Percentiles rank a stretch among this genome's conserved stretches.
phyloP scores from a whole-genome alignment of 2,329 filamentous ascomycete genomes.

The Blastomyces parvus region DNA sequence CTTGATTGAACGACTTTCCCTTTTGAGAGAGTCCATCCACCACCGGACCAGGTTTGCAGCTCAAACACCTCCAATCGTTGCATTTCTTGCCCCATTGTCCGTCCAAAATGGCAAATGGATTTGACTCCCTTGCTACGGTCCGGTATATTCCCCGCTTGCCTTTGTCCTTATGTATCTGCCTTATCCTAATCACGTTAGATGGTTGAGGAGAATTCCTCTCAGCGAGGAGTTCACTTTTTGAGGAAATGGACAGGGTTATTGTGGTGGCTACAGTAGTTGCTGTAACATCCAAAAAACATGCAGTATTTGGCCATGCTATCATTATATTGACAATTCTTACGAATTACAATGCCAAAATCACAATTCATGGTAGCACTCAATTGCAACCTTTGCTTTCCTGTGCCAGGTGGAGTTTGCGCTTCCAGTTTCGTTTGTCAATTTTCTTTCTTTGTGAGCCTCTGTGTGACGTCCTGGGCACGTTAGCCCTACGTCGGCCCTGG shows the following conservation, averaged over 20 bases:
- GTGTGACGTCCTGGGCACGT: background rate
- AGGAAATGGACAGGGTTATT: background rate
- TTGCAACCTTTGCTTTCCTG: background rate
- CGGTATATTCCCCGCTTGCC: background rate
- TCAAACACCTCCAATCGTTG: background rate
- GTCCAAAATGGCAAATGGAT: conserved; percentile 4
- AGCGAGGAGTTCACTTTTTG: background rate
- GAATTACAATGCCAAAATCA: background rate
- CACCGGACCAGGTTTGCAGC: background rate
- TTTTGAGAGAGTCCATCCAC: background rate
- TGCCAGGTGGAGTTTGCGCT: background rate
- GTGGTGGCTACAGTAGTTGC: background rate
- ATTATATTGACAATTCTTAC: background rate
- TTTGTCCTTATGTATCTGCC: background rate
- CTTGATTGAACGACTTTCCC: background rate
- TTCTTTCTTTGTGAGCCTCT: background rate
- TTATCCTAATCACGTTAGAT: background rate
- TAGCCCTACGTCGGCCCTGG: background rate
- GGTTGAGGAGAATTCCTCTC: background rate
- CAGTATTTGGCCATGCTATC: background rate
- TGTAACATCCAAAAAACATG: background rate
- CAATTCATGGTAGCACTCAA: background rate
- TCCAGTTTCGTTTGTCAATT: background rate
- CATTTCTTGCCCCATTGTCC: no score
- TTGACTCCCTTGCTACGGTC: background rate